A percentile compares a stretch with the other conserved stretches of the same genome.
Evolutionary conservation across 2,329 filamentous ascomycete genomes (phyloP).

Genomic region (Trichophyton schoenleinii): DNA sequence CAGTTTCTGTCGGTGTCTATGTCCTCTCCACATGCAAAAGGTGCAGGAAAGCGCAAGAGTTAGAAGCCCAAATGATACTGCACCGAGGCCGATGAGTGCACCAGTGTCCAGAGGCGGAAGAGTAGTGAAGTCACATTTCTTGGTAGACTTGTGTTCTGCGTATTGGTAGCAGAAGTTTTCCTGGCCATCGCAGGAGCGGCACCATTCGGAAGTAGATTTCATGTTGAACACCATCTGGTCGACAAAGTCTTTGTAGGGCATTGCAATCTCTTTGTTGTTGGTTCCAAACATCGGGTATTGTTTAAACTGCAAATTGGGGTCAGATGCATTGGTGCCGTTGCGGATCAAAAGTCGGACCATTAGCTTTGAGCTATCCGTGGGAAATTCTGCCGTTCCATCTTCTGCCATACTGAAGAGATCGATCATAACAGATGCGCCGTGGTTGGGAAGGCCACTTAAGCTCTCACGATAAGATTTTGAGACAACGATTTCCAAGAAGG

Average conservation of each 20-base stretch:
- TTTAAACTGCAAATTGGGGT: constrained; percentile 22
- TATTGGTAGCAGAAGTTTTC: constrained; percentile 41
- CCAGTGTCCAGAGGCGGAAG: not conserved
- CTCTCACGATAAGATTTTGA: constrained; percentile 5
- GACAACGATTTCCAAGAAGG: constrained; percentile 37
- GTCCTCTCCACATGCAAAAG: no score
- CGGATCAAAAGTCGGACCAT: constrained; percentile 46
- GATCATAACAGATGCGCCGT: constrained; percentile 39
- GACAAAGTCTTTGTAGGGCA: constrained; percentile 41
- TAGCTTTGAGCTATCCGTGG: constrained; percentile 32
- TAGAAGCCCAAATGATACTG: not conserved
- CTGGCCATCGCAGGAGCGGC: constrained; percentile 34
- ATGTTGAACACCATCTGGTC: constrained; percentile 33
- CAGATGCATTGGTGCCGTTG: constrained; percentile 38
- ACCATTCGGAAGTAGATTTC: constrained; percentile 40
- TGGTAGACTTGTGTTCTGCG: constrained; percentile 7
- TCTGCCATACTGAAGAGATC: constrained; percentile 37
- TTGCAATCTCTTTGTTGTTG: constrained; percentile 34
- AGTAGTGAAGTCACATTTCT: not conserved
- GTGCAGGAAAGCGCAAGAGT: no score
- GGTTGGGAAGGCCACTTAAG: constrained; percentile 37
- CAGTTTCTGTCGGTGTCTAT: no score
- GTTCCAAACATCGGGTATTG: constrained; percentile 41
- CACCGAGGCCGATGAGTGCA: not conserved
- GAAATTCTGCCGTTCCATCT: constrained; percentile 23